Conservation (phyloP, 1,284 basidiomycete species). For the Pseudozyma pruni region DNA sequence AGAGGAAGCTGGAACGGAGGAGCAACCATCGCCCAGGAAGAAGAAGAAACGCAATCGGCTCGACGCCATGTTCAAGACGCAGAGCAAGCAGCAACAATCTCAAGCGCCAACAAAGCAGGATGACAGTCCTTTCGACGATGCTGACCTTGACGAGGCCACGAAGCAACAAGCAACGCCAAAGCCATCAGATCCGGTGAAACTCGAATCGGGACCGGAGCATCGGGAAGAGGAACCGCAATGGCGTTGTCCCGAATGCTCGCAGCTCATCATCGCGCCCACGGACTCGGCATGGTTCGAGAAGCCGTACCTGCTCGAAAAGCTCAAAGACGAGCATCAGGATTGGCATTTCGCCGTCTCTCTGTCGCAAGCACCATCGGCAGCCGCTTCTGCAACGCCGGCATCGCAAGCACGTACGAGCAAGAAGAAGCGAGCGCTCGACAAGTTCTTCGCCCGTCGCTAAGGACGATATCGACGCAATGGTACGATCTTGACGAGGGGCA, state of each 20-base stretch:
- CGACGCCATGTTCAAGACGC: constrained; percentile 24
- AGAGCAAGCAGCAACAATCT: constrained; percentile 17
- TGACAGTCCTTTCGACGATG: neutral
- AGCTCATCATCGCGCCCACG: constrained; percentile 27
- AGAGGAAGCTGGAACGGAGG: constrained; percentile 9
- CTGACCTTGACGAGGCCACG: neutral
- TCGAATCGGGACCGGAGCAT: constrained; percentile 5
- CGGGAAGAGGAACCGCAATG: constrained; percentile 32
- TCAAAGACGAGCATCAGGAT: constrained; percentile 57
- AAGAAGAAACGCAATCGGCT: constrained; percentile 42
- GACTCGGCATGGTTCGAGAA: constrained; percentile 39
- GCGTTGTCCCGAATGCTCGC: constrained; percentile 51
- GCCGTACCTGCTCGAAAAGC: constrained; percentile 38
- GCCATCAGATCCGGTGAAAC: neutral
- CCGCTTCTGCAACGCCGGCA: neutral
- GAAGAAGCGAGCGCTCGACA: constrained; percentile 35
- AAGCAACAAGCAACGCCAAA: neutral
- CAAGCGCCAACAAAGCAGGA: constrained; percentile 5
- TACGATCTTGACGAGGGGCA: neutral
- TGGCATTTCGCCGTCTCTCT: constrained; percentile 60
- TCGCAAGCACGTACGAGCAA: constrained; percentile 10
- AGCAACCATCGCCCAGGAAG: constrained; percentile 20
- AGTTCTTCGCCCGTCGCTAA: constrained; percentile 35
- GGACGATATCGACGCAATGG: neutral
- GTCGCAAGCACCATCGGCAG: constrained; percentile 29